Evolutionary conservation across 75 land plant genomes (phyloP).

Genomic region (Chamaecyparis obtusa): DNA sequence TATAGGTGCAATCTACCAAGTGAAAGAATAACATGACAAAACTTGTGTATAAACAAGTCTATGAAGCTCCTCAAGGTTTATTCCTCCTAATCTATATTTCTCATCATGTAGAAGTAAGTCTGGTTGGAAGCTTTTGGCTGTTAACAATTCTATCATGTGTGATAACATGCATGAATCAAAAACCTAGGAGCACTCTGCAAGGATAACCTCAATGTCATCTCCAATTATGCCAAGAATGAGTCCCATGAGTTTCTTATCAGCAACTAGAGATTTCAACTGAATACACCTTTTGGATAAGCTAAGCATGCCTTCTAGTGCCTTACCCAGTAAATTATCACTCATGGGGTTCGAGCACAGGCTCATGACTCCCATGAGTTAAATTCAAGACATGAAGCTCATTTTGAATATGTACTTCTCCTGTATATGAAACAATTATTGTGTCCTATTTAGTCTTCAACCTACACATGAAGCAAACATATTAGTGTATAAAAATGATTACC

Average conservation of each 20-base stretch:
- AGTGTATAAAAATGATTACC: no score
- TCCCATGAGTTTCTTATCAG: conserved; percentile 34
- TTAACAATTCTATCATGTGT: conserved; percentile 78
- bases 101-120: conserved; percentile 68
- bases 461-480: no score
- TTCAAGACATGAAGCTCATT: no score
- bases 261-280: conserved; percentile 57
- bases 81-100: conserved; percentile 61
- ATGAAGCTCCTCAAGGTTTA: conserved; percentile 84
- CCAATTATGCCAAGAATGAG: conserved; percentile 80
- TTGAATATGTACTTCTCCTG: no score
- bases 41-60: conserved; percentile 91
- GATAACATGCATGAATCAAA: conserved; percentile 85
- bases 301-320: conserved; percentile 83
- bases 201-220: conserved; percentile 85
- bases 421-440: no score
- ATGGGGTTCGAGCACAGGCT: no score
- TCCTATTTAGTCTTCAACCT: no score
- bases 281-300: conserved; percentile 74
- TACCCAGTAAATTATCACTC: no score
- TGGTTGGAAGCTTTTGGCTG: conserved; percentile 60
- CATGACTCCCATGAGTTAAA: no score
- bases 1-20: no score
- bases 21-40: conserved; percentile 78
- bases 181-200: conserved; percentile 58